Evolutionary conservation across 768 basidiomycete species (phyloP).

Genomic region (Nidularia sp.): DNA sequence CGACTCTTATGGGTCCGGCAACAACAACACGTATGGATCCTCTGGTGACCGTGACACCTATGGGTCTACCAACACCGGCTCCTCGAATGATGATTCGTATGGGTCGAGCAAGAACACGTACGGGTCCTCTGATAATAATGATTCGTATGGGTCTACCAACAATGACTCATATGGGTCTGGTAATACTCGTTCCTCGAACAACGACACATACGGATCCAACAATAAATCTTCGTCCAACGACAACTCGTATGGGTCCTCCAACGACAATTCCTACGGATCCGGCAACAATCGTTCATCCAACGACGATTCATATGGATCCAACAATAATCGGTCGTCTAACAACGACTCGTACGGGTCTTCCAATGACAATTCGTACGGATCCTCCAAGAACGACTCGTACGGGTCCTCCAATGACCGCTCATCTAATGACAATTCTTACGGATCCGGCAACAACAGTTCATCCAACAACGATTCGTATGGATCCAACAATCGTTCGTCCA

Average conservation of each 20-base stretch:
- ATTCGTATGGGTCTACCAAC: constrained; percentile 7
- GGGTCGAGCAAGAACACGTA: constrained; percentile 8
- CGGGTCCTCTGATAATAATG: constrained; percentile 14
- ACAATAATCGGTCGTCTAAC: constrained; percentile 12
- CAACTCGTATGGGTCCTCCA: background rate
- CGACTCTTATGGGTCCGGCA: constrained; percentile 7
- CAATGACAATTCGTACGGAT: background rate
- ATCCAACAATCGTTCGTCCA: constrained; percentile 10
- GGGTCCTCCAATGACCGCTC: constrained; percentile 12
- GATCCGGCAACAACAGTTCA: background rate
- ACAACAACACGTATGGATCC: background rate
- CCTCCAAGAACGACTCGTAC: constrained; percentile 9
- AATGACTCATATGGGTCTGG: constrained; percentile 3
- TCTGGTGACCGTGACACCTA: background rate
- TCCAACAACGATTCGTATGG: constrained; percentile 5
- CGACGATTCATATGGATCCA: constrained; percentile 11
- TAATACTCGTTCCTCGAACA: background rate
- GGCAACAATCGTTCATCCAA: constrained; percentile 9
- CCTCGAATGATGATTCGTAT: constrained; percentile 6
- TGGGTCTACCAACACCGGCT: background rate
- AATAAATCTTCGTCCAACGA: constrained; percentile 4
- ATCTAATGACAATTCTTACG: background rate
- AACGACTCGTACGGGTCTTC: constrained; percentile 7
- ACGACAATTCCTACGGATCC: background rate
- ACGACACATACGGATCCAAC: constrained; percentile 9